Evolutionary conservation across 1,284 basidiomycete species (phyloP), one percentile per base, ranked within the genome.

Genomic region (Tilletia caries): DNA sequence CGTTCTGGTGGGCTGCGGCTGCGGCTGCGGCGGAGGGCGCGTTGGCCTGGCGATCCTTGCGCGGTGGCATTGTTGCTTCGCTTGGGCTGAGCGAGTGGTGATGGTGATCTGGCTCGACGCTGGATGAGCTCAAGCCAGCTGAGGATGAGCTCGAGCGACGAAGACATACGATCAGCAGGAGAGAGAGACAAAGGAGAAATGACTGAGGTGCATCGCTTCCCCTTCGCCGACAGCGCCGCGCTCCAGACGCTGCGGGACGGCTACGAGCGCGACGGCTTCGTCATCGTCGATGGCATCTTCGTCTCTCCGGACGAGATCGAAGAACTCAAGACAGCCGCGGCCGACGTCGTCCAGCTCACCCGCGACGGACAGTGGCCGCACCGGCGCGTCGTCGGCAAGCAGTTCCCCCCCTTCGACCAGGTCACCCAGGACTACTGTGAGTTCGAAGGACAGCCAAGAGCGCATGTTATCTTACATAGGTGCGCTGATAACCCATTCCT

Each of bases 331-430:
- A 80, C 78, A 0, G 90, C 91, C 2, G 88, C 87, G 68, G 86
- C 87, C 25, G 83, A 86, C 23, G 87, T 86, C 1, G 86, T 89
- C 25, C 78, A 84, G 33, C 86, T 86, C 46, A 90, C 91, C 0
- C 88, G 91, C 18, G 70, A 84, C 0, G 90, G 90, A 2, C 73
- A 83, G 8, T 93, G 91, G 92, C 84, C 87, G 0, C 86, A 90
- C 74, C 71, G 77, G 12, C 87, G 91, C 58, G 88, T 89, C 0
- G 90, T 93, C 15, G 91, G 92, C 15, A 90, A 89, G 72, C 91
- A 91, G 79, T 93, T 92, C 75, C 91, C 92, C 1, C 91, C 91
- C 0, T 92, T 87, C 78, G 88, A 86, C 65, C 84, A 87, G 37
- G 86, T 86, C 43, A 83, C 87, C 65, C 86, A 87, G 0, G 91